Evolutionary conservation across 106 monocot species (phyloP).

Genomic region (Phalaenopsis equestris): DNA sequence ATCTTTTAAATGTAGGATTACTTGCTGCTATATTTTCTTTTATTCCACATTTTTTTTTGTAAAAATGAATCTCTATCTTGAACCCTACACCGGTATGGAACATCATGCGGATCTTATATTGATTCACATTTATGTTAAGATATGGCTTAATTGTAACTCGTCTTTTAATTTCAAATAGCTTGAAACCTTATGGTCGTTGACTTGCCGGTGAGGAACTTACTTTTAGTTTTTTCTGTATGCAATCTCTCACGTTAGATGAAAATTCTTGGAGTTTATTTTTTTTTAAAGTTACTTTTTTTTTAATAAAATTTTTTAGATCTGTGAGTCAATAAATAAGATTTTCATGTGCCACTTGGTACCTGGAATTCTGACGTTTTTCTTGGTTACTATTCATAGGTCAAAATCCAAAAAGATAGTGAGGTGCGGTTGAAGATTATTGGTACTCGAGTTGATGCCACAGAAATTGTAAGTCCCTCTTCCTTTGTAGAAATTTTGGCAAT

Average conservation of each 20-base stretch:
- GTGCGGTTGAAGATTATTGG: conserved; percentile 98
- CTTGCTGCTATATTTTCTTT: not conserved
- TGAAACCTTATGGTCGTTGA: not conserved
- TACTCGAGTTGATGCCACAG: conserved; percentile 96
- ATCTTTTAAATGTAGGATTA: not conserved
- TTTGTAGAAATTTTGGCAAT: not conserved
- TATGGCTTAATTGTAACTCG: not conserved
- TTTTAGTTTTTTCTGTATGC: not conserved
- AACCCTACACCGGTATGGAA: not conserved
- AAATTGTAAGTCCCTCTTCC: conserved; percentile 62
- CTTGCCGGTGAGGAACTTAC: not conserved
- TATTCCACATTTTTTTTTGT: not conserved
- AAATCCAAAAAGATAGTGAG: conserved; percentile 98
- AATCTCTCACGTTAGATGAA: not conserved
- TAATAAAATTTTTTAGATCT: no score
- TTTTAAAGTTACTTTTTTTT: not conserved
- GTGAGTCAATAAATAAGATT: no score
- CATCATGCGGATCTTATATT: not conserved
- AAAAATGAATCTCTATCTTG: not conserved
- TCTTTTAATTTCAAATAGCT: no score
- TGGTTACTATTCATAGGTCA: conserved; percentile 39
- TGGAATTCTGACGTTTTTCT: not conserved
- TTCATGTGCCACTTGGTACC: not conserved
- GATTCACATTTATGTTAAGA: not conserved
- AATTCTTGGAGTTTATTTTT: not conserved